phyloP scores from a whole-genome alignment of 2,329 filamentous ascomycete species.

The Pseudopyrenochaeta lycopersici region DNA sequence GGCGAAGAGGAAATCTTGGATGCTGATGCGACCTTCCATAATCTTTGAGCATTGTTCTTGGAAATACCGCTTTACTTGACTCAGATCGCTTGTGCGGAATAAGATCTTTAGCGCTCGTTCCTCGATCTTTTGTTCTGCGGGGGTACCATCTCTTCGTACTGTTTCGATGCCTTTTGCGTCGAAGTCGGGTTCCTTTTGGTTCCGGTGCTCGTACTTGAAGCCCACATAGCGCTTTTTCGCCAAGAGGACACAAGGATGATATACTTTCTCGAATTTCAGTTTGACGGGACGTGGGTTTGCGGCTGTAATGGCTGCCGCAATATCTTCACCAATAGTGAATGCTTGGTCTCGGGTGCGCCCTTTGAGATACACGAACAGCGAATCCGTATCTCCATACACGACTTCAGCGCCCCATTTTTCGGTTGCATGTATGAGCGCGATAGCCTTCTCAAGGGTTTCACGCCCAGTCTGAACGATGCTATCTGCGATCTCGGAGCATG shows the following conservation, averaged over 20 bases:
- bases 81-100: conserved; percentile 89
- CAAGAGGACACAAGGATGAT: conserved; percentile 90
- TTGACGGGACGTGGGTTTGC: conserved; percentile 92
- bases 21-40: conserved; percentile 84
- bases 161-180: conserved; percentile 99
- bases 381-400: conserved; percentile 97
- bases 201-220: conserved; percentile 88
- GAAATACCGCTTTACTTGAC: conserved; percentile 88
- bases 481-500: conserved; percentile 96
- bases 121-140: conserved; percentile 95
- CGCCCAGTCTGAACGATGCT: conserved; percentile 96
- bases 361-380: conserved; percentile 87
- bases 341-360: conserved; percentile 88
- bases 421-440: conserved; percentile 89
- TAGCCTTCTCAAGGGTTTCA: conserved; percentile 93
- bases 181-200: conserved; percentile 83
- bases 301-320: conserved; percentile 84
- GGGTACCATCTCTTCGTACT: conserved; percentile 91
- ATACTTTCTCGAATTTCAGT: conserved; percentile 98
- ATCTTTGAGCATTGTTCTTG: conserved; percentile 91
- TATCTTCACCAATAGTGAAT: conserved; percentile 92
- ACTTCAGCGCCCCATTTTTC: conserved; percentile 93
- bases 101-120: conserved; percentile 89
- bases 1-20: conserved; percentile 97
- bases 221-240: conserved; percentile 99